Base-by-base conservation (phyloP, 129 eudicot species). In the carrot (Daucus carota) region DNA sequence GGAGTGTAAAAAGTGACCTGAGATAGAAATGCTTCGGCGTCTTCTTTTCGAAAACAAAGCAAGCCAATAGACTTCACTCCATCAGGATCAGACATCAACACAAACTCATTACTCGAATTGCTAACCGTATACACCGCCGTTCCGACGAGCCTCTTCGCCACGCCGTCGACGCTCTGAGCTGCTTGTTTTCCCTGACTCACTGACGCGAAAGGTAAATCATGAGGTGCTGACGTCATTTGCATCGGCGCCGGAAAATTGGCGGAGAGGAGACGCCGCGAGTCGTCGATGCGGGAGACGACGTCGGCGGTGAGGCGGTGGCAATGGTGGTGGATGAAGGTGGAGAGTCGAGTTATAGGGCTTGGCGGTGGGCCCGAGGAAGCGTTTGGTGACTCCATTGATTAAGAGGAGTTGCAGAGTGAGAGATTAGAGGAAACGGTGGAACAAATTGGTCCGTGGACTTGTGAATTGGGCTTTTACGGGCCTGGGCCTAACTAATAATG, bases 41-140 rank as follows among this genome's bases (percentile, higher is more conserved):
- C 98, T 78, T 93, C 97, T 62, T 79, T 77, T 26, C 98, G 98
- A 77, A 93, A 93, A 74, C 98, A 93, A 22, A 93, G 83, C 90
- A 93, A 89, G 1, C 98, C 93, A 80, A 93, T 85, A 7, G 98
- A 93, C 77, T 91, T 93, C 5, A 80, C 77, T 22, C 96, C 89
- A 34, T 80, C 81, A 52, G 98, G 92, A 78, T 93, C 96, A 70
- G 98, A 93, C 43, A 93, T 82, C 4, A 93, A 81, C 57, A 93
- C 97, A 73, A 93, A 93, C 76, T 93, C 98, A 47, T 90, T 93
- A 70, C 85, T 85, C 2, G 97, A 84, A 81, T 93, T 93, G 80
- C 98, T 87, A 22, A 93, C 98, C 0, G 98, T 90, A 80, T 87
- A 93, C 32, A 93, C 76, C n/a, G 92, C 82, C 33, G 97, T 93